Evolutionary conservation across 2,329 filamentous ascomycete species (phyloP).

Genomic region (Talaromyces sp.): DNA sequence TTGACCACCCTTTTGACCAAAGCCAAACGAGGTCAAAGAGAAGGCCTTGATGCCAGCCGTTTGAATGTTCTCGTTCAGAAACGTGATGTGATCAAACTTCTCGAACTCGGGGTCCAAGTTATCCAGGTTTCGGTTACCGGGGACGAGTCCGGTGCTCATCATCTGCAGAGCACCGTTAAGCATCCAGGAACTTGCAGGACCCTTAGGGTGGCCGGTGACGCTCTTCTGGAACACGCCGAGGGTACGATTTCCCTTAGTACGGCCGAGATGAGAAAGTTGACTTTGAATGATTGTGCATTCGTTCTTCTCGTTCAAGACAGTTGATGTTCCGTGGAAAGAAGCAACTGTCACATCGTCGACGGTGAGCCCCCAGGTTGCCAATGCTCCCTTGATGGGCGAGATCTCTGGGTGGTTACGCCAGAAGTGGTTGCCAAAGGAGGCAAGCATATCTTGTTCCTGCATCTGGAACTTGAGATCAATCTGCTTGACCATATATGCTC

Average conservation of each 20-base stretch:
- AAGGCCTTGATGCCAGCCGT: slow-evolving; percentile 98
- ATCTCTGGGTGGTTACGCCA: slow-evolving; percentile 95
- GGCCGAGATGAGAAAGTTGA: slow-evolving; percentile 90
- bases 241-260: slow-evolving; percentile 93
- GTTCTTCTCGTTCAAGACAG: slow-evolving; percentile 99
- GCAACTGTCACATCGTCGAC: slow-evolving; percentile 93
- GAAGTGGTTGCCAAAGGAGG: slow-evolving; percentile 82
- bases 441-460: slow-evolving; percentile 1
- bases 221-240: slow-evolving; percentile 99
- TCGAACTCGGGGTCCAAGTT: slow-evolving; percentile 96
- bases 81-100: slow-evolving; percentile 96
- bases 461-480: background rate
- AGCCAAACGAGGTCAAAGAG: slow-evolving; percentile 97
- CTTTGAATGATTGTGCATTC: slow-evolving; percentile 96
- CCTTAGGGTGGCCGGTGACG: slow-evolving; percentile 97
- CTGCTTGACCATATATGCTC: slow-evolving; percentile 4
- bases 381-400: slow-evolving; percentile 88
- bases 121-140: slow-evolving; percentile 96
- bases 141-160: slow-evolving; percentile 88
- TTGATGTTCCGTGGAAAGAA: slow-evolving; percentile 98
- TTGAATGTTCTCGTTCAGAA: slow-evolving; percentile 91
- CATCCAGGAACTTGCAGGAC: slow-evolving; percentile 99
- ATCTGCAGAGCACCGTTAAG: slow-evolving; percentile 97
- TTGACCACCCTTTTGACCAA: slow-evolving; percentile 98
- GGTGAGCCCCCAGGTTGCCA: slow-evolving; percentile 96